Percentiles rank a stretch among this genome's conserved stretches.
These are phyloP conservation scores for Hypsizygus marmoreus DNA, from an alignment of 768 basidiomycete species.

Conservation along the genomic window DNA sequence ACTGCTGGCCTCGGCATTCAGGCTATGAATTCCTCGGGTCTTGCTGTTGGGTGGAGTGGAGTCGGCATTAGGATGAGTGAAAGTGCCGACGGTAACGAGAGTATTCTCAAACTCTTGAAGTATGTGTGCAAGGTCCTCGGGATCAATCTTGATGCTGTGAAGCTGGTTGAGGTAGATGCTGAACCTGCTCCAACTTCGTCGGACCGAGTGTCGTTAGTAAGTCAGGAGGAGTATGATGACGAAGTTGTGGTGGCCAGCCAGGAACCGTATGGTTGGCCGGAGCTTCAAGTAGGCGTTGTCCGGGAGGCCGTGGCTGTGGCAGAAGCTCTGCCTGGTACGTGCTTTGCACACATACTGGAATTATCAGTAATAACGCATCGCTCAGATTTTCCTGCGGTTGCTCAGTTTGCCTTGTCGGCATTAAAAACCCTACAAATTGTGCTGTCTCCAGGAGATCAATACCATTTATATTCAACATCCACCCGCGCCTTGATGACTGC, in stretches of 20 bases:
- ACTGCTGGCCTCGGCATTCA: slow-evolving; percentile 52
- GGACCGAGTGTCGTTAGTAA: background rate
- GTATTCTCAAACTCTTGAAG: slow-evolving; percentile 73
- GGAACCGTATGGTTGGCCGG: slow-evolving; percentile 87
- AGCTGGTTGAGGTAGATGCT: slow-evolving; percentile 38
- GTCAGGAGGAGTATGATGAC: slow-evolving; percentile 34
- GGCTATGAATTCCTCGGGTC: slow-evolving; percentile 35
- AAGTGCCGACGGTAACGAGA: slow-evolving; percentile 77
- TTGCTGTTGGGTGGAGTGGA: slow-evolving; percentile 44
- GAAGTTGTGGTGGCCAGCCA: slow-evolving; percentile 42
- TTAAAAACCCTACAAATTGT: slow-evolving; percentile 72
- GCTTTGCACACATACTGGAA: background rate
- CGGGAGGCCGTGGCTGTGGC: slow-evolving; percentile 91
- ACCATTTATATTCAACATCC: slow-evolving; percentile 73
- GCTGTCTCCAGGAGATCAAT: slow-evolving; percentile 77
- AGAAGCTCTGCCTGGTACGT: slow-evolving; percentile 85
- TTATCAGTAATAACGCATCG: slow-evolving; percentile 7
- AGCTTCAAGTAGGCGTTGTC: slow-evolving; percentile 91
- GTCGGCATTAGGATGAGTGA: slow-evolving; percentile 77
- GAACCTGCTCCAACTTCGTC: slow-evolving; percentile 7
- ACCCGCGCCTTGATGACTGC: slow-evolving; percentile 73
- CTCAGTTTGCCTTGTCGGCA: slow-evolving; percentile 88
- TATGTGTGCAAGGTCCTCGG: slow-evolving; percentile 81
- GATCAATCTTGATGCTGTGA: slow-evolving; percentile 75
- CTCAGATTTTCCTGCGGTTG: slow-evolving; percentile 80